Evolutionary conservation across 257 asterid species (phyloP), one percentile per base, ranked within the genome.

Genomic region (Plectranthus barbatus): DNA sequence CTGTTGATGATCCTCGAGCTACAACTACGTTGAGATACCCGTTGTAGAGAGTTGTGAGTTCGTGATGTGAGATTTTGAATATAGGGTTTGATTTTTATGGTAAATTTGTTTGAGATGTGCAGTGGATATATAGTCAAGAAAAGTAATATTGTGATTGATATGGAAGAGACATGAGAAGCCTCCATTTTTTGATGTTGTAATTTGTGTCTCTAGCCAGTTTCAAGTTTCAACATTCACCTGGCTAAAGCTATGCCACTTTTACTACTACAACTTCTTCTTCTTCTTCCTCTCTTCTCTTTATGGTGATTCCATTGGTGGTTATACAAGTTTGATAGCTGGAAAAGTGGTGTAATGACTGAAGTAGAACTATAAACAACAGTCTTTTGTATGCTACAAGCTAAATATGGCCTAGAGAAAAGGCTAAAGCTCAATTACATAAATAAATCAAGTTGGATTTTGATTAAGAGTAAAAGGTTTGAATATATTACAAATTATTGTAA

Each of bases 1-100:
- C 26, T 31, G 33, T 64, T 60, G 68, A 24, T 56, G 78, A 52
- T 67, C 53, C 72, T 67, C 24, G 76, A 71, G 72, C 62, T 67
- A 77, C n/a, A n/a, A n/a, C n/a, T n/a, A n/a, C n/a, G 60, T 74
- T 70, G 17, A 37, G 53, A 68, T 62, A 60, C 77, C 20, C 42
- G 67, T 62, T 74, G 72, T 64, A 57, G 80, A 66, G 80, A 67
- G 34, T 54, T 79, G 77, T 60, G 66, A 75, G 83, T 74, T 80
- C 79, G 75, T 84, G 74, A 74, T 64, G 69, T 65, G 76, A 76
- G 76, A 67, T 80, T 74, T 60, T 56, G 49, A 34, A 68, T 71
- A 77, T 78, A 84, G 85, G 74, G 66, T 80, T 83, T 79, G 10
- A 66, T 69, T 71, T 70, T 70, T 73, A 65, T n/a, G n/a, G n/a